These are phyloP conservation scores for Penicillium sclerotiorum DNA, from an alignment of 2,329 filamentous ascomycete species.

Conservation along the genomic window DNA sequence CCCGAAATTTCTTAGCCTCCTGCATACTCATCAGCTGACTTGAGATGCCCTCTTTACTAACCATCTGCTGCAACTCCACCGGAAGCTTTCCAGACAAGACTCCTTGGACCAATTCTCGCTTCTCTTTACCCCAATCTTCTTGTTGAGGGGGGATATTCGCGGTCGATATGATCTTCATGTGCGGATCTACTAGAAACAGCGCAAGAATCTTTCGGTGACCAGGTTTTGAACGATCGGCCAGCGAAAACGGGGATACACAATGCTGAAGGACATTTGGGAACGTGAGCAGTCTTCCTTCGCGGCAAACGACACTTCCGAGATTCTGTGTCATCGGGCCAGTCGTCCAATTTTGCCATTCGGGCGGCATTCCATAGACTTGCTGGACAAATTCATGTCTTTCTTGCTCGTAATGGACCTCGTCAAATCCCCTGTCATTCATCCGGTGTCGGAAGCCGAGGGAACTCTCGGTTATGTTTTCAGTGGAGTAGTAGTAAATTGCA, in stretches of 20 bases:
- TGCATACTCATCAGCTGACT: constrained; percentile 34
- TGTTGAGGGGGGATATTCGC: constrained; percentile 57
- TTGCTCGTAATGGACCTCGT: constrained; percentile 25
- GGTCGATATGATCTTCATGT: constrained; percentile 54
- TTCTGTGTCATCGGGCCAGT: constrained; percentile 10
- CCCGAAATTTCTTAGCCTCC: constrained; percentile 40
- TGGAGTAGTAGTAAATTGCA: constrained; percentile 65
- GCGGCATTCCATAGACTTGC: constrained; percentile 7
- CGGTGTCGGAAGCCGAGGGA: constrained; percentile 53
- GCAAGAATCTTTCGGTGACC: constrained; percentile 61
- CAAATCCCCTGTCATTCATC: constrained; percentile 31
- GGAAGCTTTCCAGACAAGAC: constrained; percentile 8
- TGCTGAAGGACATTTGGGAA: constrained; percentile 50
- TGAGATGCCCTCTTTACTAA: constrained; percentile 24
- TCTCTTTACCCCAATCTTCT: constrained; percentile 20
- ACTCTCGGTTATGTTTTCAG: constrained; percentile 60
- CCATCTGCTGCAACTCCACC: constrained; percentile 25
- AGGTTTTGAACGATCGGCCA: constrained; percentile 53
- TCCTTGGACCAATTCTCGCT: neutral
- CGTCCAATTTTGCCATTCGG: constrained; percentile 24
- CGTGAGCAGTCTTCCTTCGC: constrained; percentile 14
- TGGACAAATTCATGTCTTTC: constrained; percentile 13
- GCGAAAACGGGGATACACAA: constrained; percentile 53
- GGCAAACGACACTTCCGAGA: constrained; percentile 13
- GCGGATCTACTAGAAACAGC: constrained; percentile 62